Base-by-base conservation (phyloP, 257 asterid genomes). In the Linaria vulgaris region DNA sequence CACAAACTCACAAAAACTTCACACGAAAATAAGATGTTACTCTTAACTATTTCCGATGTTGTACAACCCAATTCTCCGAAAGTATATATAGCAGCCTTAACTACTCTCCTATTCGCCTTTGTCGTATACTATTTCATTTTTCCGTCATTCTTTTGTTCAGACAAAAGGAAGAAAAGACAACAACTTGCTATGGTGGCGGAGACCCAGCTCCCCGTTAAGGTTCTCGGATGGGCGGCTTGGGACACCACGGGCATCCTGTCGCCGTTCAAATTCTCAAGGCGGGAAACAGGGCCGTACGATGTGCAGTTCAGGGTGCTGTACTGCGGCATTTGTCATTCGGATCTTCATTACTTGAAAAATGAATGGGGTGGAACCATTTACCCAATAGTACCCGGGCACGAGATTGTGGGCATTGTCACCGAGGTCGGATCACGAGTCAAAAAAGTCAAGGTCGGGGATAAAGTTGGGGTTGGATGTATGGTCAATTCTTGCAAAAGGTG, bases 281-380 rank as follows among this genome's bases (percentile, higher is more conserved):
- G 75, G 16, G 15, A 59, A 21, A 63, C 69, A 7, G 56, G 67
- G n/a, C 53, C 52, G 1, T 56, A 17, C 12, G 69, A 61, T 14
- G 64, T 69, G 15, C 69, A 62, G 44, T 53, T 69, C 49, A 62
- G 62, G 38, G 64, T 69, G 0, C 13, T 69, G 53, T 78, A 67
- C 41, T 78, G 83, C 45, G 83, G 83, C 25, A 55, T 78, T 51
- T 78, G 83, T 67, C 83, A 78, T 23, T 74, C 80, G 21, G 83
- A 78, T 37, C 80, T 78, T 57, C 83, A 78, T 46, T 0, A 3
- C 6, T n/a, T 38, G 64, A 74, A 50, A 24, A 71, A 78, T 63
- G 80, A 78, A 0, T 63, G 64, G 83, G 79, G 67, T 2, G 5
- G 15, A 66, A 8, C 79, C 12, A 22, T 0, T 0, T 78, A 78